Evolutionary conservation across 768 basidiomycete species (phyloP).

Genomic region (Cyclocybe aegerita): DNA sequence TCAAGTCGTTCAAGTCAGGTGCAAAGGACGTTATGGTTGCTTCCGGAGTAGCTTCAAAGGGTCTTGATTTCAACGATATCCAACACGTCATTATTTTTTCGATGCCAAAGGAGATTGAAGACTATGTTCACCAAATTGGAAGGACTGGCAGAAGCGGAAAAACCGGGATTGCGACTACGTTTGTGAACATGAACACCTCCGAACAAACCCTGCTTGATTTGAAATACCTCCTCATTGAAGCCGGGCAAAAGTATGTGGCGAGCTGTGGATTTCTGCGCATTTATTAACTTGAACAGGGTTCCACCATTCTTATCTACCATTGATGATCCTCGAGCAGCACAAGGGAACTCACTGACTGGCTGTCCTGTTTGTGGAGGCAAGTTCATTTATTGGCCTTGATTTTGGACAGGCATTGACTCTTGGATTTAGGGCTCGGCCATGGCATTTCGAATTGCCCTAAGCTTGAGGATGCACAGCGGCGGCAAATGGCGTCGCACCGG

Average conservation of each 20-base stretch:
- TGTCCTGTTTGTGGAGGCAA: constrained; percentile 95
- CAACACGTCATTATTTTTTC: constrained; percentile 99
- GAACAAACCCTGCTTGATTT: constrained; percentile 96
- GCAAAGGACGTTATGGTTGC: constrained; percentile 99
- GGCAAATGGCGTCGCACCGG: constrained; percentile 88
- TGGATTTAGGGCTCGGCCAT: constrained; percentile 78
- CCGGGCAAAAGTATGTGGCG: constrained; percentile 84
- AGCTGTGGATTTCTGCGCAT: neutral
- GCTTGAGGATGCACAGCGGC: constrained; percentile 86
- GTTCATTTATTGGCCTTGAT: constrained; percentile 13
- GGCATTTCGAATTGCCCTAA: constrained; percentile 95
- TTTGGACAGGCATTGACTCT: constrained; percentile 3
- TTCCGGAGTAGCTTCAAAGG: constrained; percentile 96
- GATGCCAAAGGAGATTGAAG: constrained; percentile 99
- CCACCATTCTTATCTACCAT: constrained; percentile 89
- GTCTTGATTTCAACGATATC: constrained; percentile 97
- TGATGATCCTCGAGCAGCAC: constrained; percentile 84
- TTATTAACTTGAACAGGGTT: constrained; percentile 52
- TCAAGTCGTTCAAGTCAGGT: constrained; percentile 96
- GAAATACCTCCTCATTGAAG: constrained; percentile 95
- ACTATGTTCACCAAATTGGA: constrained; percentile 99
- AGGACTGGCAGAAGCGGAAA: constrained; percentile 97
- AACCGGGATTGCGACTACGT: constrained; percentile 98
- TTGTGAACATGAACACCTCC: constrained; percentile 96
- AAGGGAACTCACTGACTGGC: constrained; percentile 77